Evolutionary conservation across 805 yeast species (phyloP).

Genomic region (Maudiozyma pseudohumilis): DNA sequence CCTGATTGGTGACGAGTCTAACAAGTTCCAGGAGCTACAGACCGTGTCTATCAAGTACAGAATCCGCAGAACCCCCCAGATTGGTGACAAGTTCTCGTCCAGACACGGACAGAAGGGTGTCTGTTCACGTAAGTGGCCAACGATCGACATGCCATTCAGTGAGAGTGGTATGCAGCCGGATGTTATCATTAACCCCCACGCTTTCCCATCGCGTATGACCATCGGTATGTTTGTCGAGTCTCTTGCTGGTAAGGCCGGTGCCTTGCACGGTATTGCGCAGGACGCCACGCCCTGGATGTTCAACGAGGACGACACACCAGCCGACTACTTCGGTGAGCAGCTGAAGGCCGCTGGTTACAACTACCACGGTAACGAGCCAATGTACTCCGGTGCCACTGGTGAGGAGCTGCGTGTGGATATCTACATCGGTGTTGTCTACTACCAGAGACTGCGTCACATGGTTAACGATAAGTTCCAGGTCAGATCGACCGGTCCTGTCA

Average conservation of each 20-base stretch:
- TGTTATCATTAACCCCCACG: conserved; percentile 95
- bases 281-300: conserved; percentile 96
- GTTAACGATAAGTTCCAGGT: conserved; percentile 99
- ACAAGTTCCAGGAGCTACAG: conserved; percentile 67
- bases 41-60: conserved; percentile 79
- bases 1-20: conserved; percentile 70
- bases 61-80: conserved; percentile 82
- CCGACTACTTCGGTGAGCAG: conserved; percentile 95
- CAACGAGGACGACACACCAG: conserved; percentile 87
- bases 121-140: conserved; percentile 97
- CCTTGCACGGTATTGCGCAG: conserved; percentile 93
- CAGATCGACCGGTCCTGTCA: conserved; percentile 97
- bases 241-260: conserved; percentile 98
- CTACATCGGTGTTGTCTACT: conserved; percentile 92
- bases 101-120: conserved; percentile 99
- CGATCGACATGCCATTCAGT: conserved; percentile 91
- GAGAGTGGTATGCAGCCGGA: conserved; percentile 97
- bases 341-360: conserved; percentile 80
- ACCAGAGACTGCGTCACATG: conserved; percentile 98
- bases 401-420: conserved; percentile 95
- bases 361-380: conserved; percentile 97
- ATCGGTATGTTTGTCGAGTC: conserved; percentile 99
- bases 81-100: conserved; percentile 96
- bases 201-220: conserved; percentile 99
- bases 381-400: conserved; percentile 98